Conservation (phyloP, 2,329 filamentous ascomycete species). For the Aspergillus hiratsukae region DNA sequence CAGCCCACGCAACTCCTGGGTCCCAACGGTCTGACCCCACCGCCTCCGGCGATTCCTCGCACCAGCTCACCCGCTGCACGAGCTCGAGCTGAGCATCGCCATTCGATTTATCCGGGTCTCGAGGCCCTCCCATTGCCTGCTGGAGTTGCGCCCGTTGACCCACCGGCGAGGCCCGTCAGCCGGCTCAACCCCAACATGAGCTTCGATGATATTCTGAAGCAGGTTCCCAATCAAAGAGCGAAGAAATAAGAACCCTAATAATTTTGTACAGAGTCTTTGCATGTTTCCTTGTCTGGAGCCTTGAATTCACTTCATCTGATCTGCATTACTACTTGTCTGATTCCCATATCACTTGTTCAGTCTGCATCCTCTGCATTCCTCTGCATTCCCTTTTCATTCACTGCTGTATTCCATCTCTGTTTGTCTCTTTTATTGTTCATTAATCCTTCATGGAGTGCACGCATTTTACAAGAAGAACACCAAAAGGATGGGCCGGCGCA, state of each 20-base stretch:
- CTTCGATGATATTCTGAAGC: constrained; percentile 46
- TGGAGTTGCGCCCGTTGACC: constrained; percentile 39
- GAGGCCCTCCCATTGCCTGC: constrained; percentile 43
- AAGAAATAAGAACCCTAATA: constrained; percentile 28
- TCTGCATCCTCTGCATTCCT: not conserved
- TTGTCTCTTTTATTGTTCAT: constrained; percentile 5
- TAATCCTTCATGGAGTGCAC: constrained; percentile 21
- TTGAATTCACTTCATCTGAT: not conserved
- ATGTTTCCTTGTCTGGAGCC: constrained; percentile 5
- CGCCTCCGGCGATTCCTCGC: constrained; percentile 33
- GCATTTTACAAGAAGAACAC: constrained; percentile 12
- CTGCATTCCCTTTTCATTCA: constrained; percentile 1
- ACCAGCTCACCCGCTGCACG: constrained; percentile 28
- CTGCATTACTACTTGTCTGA: not conserved
- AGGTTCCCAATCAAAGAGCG: constrained; percentile 33
- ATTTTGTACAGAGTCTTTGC: constrained; percentile 10
- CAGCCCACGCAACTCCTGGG: constrained; percentile 30
- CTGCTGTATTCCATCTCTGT: constrained; percentile 1
- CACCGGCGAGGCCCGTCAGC: constrained; percentile 35
- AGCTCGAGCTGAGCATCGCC: constrained; percentile 34
- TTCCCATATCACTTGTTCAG: not conserved
- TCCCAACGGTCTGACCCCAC: constrained; percentile 29
- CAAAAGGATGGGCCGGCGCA: constrained; percentile 13
- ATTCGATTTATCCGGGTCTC: constrained; percentile 42
- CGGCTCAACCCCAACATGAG: constrained; percentile 46